Base-by-base conservation (phyloP, 345 rosid species). In the Citrus glauca region DNA sequence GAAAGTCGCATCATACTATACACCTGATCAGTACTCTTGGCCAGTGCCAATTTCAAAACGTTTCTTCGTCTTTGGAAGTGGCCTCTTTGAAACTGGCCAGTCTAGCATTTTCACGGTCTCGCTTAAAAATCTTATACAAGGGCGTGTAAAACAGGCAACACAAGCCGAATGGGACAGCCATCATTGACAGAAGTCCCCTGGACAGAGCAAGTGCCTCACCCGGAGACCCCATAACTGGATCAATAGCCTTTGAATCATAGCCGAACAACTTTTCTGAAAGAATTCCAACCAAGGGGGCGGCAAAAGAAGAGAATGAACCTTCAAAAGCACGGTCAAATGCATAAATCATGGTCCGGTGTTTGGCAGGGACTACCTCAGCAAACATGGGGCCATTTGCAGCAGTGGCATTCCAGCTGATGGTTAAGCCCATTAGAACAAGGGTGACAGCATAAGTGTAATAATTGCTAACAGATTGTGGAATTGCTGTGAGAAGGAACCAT, bases 221-320 rank as follows among this genome's bases (percentile, higher is more conserved):
- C 0, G 84, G 75, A 6, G 97, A 92, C 24, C 99, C 97, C 38
- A 82, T 86, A 42, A 86, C 62, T 4, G 92, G 91, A 79, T 92
- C 91, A 5, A 95, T 84, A 9, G 93, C 84, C 82, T 90, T 91
- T 0, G 97, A 77, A 72, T 94, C 93, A 74, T 94, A 96, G 8
- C 99, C 98, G 33, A 84, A 93, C 76, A 90, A 83, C 79, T 82
- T 88, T 86, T 96, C 98, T 2, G 99, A 91, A 72, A 93, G 90
- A 74, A 96, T 91, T 48, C 99, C 99, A 9, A 96, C 99, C 89
- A 96, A 80, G 0, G 97, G 98, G 7, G 99, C 97, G n/a, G 98
- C 98, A 33, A 96, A 86, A 38, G 99, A 88, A 3, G 99, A 96
- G 83, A 96, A 93, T 0, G 97, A 91, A 30, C 90, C 97, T 85